Conservation (phyloP, 441 rosid species). For the Erysimum cheiri region DNA sequence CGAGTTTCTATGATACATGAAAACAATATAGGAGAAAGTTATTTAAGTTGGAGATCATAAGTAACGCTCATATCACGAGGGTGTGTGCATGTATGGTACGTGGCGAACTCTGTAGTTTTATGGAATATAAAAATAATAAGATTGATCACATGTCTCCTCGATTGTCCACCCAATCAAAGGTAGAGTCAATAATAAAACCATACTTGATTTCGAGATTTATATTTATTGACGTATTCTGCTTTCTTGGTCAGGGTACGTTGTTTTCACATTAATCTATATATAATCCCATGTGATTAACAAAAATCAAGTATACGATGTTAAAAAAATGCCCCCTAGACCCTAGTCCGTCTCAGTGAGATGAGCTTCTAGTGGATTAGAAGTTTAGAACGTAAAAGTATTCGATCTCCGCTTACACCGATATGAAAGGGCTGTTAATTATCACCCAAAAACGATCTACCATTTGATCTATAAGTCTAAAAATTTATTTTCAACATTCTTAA, state of each 20-base stretch:
- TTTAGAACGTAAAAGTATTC: background rate
- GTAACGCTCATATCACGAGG: conserved; percentile 1
- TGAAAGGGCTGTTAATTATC: too few relatives aligned
- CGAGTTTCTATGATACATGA: background rate
- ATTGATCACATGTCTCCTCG: conserved; percentile 3
- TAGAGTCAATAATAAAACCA: background rate
- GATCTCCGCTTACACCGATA: background rate
- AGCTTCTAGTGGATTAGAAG: background rate
- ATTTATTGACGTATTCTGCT: background rate
- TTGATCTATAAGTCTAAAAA: background rate
- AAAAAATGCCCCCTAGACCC: too few relatives aligned
- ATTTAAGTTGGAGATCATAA: background rate
- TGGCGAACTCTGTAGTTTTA: conserved; percentile 7
- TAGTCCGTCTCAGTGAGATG: too few relatives aligned
- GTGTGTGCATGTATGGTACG: conserved; percentile 13
- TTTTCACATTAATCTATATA: background rate
- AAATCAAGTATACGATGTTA: too few relatives aligned
- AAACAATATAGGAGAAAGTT: background rate
- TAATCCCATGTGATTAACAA: background rate
- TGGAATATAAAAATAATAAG: background rate
- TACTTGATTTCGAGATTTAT: background rate
- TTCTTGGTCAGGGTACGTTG: background rate
- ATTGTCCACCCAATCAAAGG: background rate
- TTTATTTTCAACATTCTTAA: background rate
- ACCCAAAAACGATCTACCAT: background rate